Evolutionary conservation across 306 rosid species (phyloP).

Genomic region (Elaeagnus macrophylla): DNA sequence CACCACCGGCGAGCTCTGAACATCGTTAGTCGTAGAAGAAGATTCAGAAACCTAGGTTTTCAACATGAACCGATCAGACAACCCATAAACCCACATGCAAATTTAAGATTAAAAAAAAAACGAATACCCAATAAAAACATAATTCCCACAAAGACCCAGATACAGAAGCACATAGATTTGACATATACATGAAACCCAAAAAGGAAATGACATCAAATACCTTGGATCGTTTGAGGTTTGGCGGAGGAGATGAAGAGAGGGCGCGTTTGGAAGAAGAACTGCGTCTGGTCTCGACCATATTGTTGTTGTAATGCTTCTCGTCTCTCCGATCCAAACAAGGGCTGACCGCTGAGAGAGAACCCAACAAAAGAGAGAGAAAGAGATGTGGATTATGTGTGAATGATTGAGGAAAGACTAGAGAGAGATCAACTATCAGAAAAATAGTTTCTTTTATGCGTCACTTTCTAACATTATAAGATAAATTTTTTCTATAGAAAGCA

Average conservation of each 20-base stretch:
- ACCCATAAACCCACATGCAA: constrained; percentile 17
- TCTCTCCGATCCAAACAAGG: constrained; percentile 40
- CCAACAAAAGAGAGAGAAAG: constrained; percentile 6
- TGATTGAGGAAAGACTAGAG: constrained; percentile 28
- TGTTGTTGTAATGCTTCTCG: background rate
- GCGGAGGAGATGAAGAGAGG: constrained; percentile 56
- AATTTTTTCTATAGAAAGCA: too few relatives aligned
- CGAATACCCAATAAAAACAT: constrained; percentile 1
- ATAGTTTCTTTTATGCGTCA: background rate
- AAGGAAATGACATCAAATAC: constrained; percentile 19
- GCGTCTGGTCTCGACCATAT: constrained; percentile 93
- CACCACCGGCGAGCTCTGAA: constrained; percentile 28
- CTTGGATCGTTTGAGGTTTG: constrained; percentile 76
- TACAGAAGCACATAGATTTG: background rate
- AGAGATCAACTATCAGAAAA: constrained; percentile 17
- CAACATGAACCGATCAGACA: constrained; percentile 16
- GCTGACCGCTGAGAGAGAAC: constrained; percentile 13
- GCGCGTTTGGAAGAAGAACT: constrained; percentile 87
- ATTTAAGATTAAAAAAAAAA: constrained; percentile 3
- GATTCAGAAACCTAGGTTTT: constrained; percentile 59
- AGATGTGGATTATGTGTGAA: constrained; percentile 6
- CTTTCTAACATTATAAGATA: background rate
- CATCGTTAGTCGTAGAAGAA: constrained; percentile 49
- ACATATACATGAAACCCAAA: background rate
- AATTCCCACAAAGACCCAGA: constrained; percentile 17